phyloP scores from a whole-genome alignment of 768 basidiomycete species.

The Xerocomus brunneocitrinus region DNA sequence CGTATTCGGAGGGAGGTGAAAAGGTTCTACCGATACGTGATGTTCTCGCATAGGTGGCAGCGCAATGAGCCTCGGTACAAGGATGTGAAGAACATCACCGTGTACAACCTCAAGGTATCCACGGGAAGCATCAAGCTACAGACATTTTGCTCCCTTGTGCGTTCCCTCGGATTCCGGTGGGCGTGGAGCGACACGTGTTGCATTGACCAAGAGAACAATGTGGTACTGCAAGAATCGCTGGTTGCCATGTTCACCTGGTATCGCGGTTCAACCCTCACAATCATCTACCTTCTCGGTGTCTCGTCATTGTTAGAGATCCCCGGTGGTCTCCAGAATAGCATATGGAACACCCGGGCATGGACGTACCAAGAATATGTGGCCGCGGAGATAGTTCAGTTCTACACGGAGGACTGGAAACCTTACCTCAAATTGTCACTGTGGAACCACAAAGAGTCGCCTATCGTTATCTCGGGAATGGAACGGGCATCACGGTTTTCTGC shows the following conservation, averaged over 20 bases:
- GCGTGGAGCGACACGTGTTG: slow-evolving; percentile 6
- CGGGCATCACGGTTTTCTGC: not conserved
- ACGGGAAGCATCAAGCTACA: slow-evolving; percentile 4
- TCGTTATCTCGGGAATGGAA: not conserved
- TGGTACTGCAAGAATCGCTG: slow-evolving; percentile 6
- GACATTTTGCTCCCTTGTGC: slow-evolving; percentile 1
- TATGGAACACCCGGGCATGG: slow-evolving; percentile 7
- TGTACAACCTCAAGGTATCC: slow-evolving; percentile 3
- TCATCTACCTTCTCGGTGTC: slow-evolving; percentile 11
- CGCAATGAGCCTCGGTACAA: not conserved
- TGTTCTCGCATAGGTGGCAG: slow-evolving; percentile 1
- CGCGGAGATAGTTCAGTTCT: too few species aligned
- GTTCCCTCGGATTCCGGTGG: not conserved
- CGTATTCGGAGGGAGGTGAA: not conserved
- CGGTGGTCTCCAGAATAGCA: not conserved
- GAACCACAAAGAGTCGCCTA: not conserved
- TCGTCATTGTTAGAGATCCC: not conserved
- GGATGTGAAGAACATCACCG: not conserved
- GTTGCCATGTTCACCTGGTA: slow-evolving; percentile 1
- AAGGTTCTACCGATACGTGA: not conserved
- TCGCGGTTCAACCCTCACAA: not conserved
- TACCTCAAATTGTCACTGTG: not conserved
- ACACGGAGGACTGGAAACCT: not conserved
- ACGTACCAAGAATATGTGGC: too few species aligned
- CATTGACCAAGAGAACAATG: not conserved